Evolutionary conservation across 2,329 filamentous ascomycete genomes (phyloP).

Genomic region (Aspergillus latus): DNA sequence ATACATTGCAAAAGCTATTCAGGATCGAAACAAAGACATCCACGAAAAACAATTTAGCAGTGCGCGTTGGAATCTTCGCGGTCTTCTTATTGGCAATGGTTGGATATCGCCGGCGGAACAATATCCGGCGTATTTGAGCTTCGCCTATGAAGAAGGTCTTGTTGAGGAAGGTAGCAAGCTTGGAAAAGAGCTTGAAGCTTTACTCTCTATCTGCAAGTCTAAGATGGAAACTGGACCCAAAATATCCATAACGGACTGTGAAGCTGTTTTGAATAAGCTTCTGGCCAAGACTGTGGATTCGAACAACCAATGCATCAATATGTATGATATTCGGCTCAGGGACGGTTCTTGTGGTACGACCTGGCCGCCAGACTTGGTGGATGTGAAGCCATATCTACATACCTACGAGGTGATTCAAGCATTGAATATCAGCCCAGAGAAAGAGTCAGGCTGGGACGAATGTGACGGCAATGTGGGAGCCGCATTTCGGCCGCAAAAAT

Average conservation of each 20-base stretch:
- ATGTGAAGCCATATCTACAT: constrained; percentile 81
- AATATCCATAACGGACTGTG: constrained; percentile 71
- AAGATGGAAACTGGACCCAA: constrained; percentile 58
- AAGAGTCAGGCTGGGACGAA: constrained; percentile 86
- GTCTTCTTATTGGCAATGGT: constrained; percentile 91
- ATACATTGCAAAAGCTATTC: constrained; percentile 88
- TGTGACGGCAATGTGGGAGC: constrained; percentile 76
- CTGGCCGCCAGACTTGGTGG: constrained; percentile 84
- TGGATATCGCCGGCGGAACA: constrained; percentile 93
- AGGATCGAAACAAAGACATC: constrained; percentile 75
- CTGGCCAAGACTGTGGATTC: constrained; percentile 62
- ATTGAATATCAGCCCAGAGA: constrained; percentile 77
- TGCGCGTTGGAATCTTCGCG: constrained; percentile 72
- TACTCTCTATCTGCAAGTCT: constrained; percentile 67
- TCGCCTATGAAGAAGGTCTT: constrained; percentile 73
- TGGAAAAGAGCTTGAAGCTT: constrained; percentile 65
- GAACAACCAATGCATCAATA: constrained; percentile 73
- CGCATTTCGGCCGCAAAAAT: constrained; percentile 69
- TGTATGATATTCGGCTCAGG: constrained; percentile 91
- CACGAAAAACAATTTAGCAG: constrained; percentile 30
- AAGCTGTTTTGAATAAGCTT: constrained; percentile 71
- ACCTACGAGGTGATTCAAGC: constrained; percentile 75
- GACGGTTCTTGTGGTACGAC: constrained; percentile 89
- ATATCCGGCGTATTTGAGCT: constrained; percentile 82
- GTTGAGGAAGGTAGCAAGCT: constrained; percentile 65